These are phyloP conservation scores for Saururus chinensis DNA, from an alignment of 164 flowering plant species.

Conservation along the genomic window DNA sequence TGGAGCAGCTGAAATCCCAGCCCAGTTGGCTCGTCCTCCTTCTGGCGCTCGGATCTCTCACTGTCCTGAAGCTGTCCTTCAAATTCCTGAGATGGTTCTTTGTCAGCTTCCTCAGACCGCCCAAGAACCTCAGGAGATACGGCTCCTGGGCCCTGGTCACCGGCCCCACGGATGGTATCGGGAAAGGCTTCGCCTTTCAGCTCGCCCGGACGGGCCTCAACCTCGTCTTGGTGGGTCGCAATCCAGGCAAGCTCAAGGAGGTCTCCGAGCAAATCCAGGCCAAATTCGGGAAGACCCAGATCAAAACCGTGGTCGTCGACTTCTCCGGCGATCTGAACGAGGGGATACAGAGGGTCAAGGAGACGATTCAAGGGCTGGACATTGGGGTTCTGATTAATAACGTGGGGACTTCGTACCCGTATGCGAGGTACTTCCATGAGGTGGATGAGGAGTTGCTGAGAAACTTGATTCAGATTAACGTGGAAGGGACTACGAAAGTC, in stretches of 20 bases:
- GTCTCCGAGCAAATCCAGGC: conserved; percentile 40
- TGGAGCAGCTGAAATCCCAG: conserved; percentile 17
- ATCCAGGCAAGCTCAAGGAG: conserved; percentile 51
- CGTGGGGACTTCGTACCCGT: conserved; percentile 74
- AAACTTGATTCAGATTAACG: conserved; percentile 60
- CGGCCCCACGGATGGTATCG: conserved; percentile 94
- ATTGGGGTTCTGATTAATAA: conserved; percentile 76
- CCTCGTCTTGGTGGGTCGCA: conserved; percentile 66
- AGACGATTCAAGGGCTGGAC: conserved; percentile 59
- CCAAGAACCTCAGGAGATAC: conserved; percentile 67
- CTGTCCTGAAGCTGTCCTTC: conserved; percentile 16
- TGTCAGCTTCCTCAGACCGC: conserved; percentile 61
- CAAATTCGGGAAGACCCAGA: conserved; percentile 33
- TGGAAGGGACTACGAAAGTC: conserved; percentile 72
- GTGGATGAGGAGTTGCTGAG: conserved; percentile 54
- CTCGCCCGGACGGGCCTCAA: conserved; percentile 73
- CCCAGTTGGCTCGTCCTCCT: conserved; percentile 40
- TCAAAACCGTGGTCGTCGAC: conserved; percentile 67
- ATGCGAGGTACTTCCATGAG: conserved; percentile 78
- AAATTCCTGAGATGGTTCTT: conserved; percentile 53
- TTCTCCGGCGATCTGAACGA: conserved; percentile 60
- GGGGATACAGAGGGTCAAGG: conserved; percentile 49
- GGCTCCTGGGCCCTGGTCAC: conserved; percentile 96
- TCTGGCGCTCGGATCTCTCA: conserved; percentile 37
- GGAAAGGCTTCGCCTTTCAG: conserved; percentile 74